Base-by-base conservation (phyloP, 179 eudicot genomes). In the Spergularia azorica region DNA sequence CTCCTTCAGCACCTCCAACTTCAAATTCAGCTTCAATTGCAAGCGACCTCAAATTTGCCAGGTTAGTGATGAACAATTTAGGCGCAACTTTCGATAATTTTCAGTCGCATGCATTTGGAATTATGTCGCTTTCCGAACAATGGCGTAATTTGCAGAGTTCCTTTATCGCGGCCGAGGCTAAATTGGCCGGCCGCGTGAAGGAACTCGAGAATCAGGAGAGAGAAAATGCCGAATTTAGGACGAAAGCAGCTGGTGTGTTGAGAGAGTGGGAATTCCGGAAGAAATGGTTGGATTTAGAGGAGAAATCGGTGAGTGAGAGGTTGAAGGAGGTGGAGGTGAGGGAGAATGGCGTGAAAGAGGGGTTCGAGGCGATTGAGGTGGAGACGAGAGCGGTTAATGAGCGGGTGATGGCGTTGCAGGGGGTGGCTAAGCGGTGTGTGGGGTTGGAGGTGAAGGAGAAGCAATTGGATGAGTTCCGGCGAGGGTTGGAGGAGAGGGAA, bases 151-250 rank as follows among this genome's bases (percentile, higher is more conserved):
- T 78, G 41, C 73, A 77, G 73, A 55, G 76, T 54, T 16, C 68
- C n/a, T 78, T 83, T 32, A 50, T 43, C 13, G 20, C 36, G 36
- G 71, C 72, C 13, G 80, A 73, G 15, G 66, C 18, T 41, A 68
- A 58, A 50, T 12, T 76, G 38, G 56, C 67, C 11, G 67, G 26
- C 9, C 73, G 77, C 14, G 66, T 67, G 26, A 52, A 72, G 81
- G 88, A 83, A 48, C 15, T 73, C 46, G 84, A 77, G 52, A 51
- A 65, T 12, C 75, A 77, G 82, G 86, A 80, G 80, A 76, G 82
- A 52, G 80, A 57, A 63, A 20, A 77, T 16, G 17, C 2, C 10
- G 69, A 6, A 12, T 36, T n/a, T 46, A 17, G 36, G 12, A 63
- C 51, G 55, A 57, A n/a, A 14, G 46, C 77, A 18, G 76, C 79